Conservation (phyloP, 1,284 basidiomycete species). For the Microbotryum violaceum region DNA sequence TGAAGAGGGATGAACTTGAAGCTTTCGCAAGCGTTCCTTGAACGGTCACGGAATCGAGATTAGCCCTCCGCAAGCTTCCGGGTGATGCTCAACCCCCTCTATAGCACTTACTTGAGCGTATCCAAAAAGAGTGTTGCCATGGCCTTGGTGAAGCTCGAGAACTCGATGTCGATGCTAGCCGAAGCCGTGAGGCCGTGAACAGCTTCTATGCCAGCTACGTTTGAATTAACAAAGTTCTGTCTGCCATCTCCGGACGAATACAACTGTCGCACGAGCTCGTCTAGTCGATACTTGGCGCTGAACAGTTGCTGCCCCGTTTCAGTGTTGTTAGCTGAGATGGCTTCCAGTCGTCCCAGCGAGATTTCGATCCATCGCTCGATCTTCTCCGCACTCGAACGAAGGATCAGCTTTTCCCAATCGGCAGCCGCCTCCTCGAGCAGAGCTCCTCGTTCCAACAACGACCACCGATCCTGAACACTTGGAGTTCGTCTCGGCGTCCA, state of each 20-base stretch:
- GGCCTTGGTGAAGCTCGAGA: slow-evolving; percentile 13
- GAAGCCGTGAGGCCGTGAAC: not conserved
- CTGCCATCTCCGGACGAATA: not conserved
- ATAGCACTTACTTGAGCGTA: slow-evolving; percentile 6
- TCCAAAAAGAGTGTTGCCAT: slow-evolving; percentile 7
- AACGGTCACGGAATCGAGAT: not conserved
- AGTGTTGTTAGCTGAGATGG: too few species aligned
- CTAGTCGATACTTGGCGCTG: not conserved
- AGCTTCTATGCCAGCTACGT: slow-evolving; percentile 5
- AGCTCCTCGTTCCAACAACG: too few species aligned
- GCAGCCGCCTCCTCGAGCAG: too few species aligned
- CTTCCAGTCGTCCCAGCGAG: too few species aligned
- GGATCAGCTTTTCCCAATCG: too few species aligned
- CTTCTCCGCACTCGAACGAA: too few species aligned
- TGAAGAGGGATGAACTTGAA: slow-evolving; percentile 10
- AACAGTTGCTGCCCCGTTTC: not conserved
- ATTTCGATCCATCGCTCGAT: too few species aligned
- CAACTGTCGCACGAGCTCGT: not conserved
- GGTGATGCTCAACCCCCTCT: not conserved
- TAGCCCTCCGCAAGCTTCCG: slow-evolving; percentile 2
- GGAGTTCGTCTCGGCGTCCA: too few species aligned
- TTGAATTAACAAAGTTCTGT: slow-evolving; percentile 21
- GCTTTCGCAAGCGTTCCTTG: slow-evolving; percentile 10
- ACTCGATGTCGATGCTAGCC: slow-evolving; percentile 9
- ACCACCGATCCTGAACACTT: too few species aligned